phyloP scores from a whole-genome alignment of 2,329 filamentous ascomycete genomes.

The Colletotrichum cuscutae region DNA sequence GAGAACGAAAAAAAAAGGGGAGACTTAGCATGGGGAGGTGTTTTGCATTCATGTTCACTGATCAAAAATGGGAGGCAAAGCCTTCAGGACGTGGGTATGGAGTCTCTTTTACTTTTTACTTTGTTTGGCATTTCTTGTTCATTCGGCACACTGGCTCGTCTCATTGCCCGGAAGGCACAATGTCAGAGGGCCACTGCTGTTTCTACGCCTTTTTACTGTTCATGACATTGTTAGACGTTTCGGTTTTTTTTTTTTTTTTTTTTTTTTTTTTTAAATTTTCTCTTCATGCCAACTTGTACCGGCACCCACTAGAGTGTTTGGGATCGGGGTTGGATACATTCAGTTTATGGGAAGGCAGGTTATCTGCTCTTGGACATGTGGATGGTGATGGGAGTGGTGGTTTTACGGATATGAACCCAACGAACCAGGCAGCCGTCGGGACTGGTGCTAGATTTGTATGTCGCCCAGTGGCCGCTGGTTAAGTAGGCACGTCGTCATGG shows the following conservation, averaged over 20 bases:
- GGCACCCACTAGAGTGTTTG: constrained; percentile 26
- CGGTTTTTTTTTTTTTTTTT: constrained; percentile 32
- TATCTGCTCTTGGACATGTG: background rate
- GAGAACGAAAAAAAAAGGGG: constrained; percentile 40
- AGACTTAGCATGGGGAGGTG: constrained; percentile 44
- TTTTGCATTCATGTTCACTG: constrained; percentile 52
- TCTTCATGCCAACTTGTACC: constrained; percentile 23
- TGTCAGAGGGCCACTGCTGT: background rate
- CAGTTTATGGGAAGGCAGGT: background rate
- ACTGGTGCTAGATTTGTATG: constrained; percentile 11
- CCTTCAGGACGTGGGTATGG: constrained; percentile 26
- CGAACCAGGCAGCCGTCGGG: constrained; percentile 14
- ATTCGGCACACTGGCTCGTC: constrained; percentile 8
- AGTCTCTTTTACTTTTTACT: constrained; percentile 30
- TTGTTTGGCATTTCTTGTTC: constrained; percentile 15
- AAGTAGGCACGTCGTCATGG: background rate
- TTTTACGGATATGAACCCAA: constrained; percentile 11
- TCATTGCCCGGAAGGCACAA: constrained; percentile 24
- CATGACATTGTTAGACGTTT: constrained; percentile 35
- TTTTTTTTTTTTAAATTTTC: constrained; percentile 30
- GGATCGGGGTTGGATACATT: constrained; percentile 5
- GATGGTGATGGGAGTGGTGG: constrained; percentile 19
- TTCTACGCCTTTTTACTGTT: background rate
- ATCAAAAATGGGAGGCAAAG: constrained; percentile 44
- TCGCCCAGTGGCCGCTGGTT: background rate